A percentile compares a stretch with the other conserved stretches of the same genome.
phyloP scores from a whole-genome alignment of 2,329 filamentous ascomycete species.

The Pestalotiopsis sp. region DNA sequence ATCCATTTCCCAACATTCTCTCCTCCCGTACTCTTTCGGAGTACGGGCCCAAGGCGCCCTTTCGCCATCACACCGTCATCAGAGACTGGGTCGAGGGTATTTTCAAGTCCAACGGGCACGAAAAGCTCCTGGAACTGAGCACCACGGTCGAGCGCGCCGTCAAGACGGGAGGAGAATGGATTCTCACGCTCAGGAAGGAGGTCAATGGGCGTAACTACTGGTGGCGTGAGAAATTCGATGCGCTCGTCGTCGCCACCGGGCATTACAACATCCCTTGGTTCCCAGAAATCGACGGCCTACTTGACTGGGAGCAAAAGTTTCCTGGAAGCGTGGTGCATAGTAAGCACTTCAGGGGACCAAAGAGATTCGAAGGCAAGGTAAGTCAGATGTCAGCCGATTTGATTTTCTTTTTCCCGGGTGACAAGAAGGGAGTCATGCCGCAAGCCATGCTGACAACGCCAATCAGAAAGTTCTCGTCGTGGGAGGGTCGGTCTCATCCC shows the following conservation, averaged over 20 bases:
- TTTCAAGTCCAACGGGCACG: conserved; percentile 29
- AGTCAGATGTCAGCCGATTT: neutral
- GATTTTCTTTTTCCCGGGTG: neutral
- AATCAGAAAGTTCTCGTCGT: conserved; percentile 56
- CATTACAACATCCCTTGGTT: conserved; percentile 67
- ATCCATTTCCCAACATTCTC: conserved; percentile 45
- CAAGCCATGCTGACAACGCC: neutral
- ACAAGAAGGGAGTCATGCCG: neutral
- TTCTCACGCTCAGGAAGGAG: conserved; percentile 49
- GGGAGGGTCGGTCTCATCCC: conserved; percentile 59
- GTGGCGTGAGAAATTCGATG: conserved; percentile 56
- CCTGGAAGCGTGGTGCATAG: conserved; percentile 62
- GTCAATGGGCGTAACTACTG: conserved; percentile 38
- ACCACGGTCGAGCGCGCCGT: conserved; percentile 60
- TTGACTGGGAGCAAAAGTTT: conserved; percentile 55
- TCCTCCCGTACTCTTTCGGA: conserved; percentile 44
- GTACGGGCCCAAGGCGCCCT: conserved; percentile 57
- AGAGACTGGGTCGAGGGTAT: conserved; percentile 52
- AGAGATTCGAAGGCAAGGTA: conserved; percentile 33
- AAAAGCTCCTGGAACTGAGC: conserved; percentile 45
- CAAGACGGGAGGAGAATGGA: conserved; percentile 48
- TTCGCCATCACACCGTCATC: conserved; percentile 57
- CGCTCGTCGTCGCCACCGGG: conserved; percentile 65
- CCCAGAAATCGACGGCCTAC: conserved; percentile 60
- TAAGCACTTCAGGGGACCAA: conserved; percentile 64